Evolutionary conservation across 176 grass and related monocot genomes (phyloP), one percentile per base, ranked within the genome.

Genomic region (Coix lacrymajobi): DNA sequence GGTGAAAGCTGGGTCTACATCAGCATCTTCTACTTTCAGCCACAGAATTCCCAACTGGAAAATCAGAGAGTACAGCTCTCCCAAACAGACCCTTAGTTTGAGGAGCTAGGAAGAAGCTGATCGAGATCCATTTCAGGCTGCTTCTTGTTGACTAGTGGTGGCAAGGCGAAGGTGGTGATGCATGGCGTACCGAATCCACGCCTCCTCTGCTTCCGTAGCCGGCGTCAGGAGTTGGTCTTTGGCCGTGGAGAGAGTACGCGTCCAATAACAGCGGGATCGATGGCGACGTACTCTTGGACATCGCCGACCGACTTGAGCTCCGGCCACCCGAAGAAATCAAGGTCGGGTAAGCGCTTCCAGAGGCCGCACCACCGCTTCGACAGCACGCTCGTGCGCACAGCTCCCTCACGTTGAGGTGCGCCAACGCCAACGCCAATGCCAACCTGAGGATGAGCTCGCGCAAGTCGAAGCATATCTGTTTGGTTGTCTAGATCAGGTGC

Each of bases 361-460:
- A 66, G 77, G 61, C 17, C 38, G 19, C 77, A 14, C 77, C 77
- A 79, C 62, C 29, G 41, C 28, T 43, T 62, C 28, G 62, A 79
- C 28, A 79, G 39, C 38, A 58, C 76, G 76, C 24, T 19, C 58
- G 58, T 62, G 15, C 76, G 58, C 58, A 78, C 37, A 20, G 8
- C 7, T 64, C 58, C 22, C 33, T 2, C 25, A 19, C 1, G 14
- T 37, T 3, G 8, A 20, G 4, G 15, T 3, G 25, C 40, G 26
- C 41, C 7, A n/a, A n/a, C n/a, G n/a, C n/a, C n/a, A n/a, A n/a
- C n/a, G n/a, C n/a, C n/a, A n/a, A n/a, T n/a, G n/a, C n/a, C n/a
- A 72, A 26, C 7, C 41, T 8, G 15, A 48, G 41, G 41, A 72
- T 72, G 13, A 5, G 69, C 25, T 30, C 24, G 41, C 45, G 26